A percentile compares a stretch with the other conserved stretches of the same genome.
phyloP scores from a whole-genome alignment of 2,329 filamentous ascomycete genomes.

The Mollisia scopiformis region DNA sequence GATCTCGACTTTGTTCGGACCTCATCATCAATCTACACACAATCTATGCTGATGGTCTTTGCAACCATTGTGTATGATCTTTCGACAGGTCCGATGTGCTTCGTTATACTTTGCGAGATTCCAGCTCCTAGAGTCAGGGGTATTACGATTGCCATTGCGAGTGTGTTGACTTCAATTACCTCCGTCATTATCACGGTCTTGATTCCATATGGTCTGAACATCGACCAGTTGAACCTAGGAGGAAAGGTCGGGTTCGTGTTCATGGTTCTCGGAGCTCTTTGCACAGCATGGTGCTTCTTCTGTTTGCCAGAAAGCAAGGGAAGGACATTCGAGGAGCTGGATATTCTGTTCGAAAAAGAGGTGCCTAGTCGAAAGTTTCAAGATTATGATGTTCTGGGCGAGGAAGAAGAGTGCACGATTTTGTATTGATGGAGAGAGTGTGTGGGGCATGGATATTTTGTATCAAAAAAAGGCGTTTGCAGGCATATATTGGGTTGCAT shows the following conservation, averaged over 20 bases:
- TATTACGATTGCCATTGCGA: slow-evolving; percentile 30
- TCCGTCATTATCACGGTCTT: neutral
- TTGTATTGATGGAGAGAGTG: neutral
- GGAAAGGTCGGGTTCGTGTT: slow-evolving; percentile 27
- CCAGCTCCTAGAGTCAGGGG: slow-evolving; percentile 8
- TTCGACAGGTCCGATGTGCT: slow-evolving; percentile 51
- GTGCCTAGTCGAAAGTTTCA: slow-evolving; percentile 2
- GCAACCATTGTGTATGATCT: slow-evolving; percentile 50
- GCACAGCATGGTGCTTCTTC: slow-evolving; percentile 7
- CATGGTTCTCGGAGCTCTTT: slow-evolving; percentile 1
- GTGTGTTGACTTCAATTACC: neutral
- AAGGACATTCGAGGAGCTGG: slow-evolving; percentile 14
- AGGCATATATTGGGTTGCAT: neutral
- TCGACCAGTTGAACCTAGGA: slow-evolving; percentile 25
- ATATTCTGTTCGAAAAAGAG: slow-evolving; percentile 9
- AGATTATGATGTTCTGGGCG: slow-evolving; percentile 1
- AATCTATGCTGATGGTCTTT: neutral
- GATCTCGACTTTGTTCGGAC: neutral
- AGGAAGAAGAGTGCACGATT: neutral
- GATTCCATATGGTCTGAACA: slow-evolving; percentile 30
- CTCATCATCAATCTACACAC: neutral
- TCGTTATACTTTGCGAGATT: slow-evolving; percentile 8
- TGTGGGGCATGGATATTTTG: neutral
- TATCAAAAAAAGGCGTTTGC: neutral
- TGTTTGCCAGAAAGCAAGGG: slow-evolving; percentile 11